Base-by-base conservation (phyloP, 1,284 basidiomycete species). In the Malassezia psittaci region DNA sequence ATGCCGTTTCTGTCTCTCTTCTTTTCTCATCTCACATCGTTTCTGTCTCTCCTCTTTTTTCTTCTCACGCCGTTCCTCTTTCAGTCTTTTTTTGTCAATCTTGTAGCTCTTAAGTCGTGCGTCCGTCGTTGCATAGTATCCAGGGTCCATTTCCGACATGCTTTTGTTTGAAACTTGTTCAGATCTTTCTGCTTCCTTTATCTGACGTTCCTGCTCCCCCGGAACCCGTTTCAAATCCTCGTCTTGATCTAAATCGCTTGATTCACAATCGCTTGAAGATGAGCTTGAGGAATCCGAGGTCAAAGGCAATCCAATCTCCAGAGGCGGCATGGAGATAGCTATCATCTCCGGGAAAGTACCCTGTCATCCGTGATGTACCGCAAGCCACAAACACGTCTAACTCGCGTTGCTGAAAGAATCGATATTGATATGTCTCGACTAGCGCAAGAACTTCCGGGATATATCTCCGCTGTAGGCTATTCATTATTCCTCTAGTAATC, bases 371-470 rank as follows among this genome's bases (percentile, higher is more conserved):
- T 35, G 16, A 7, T 9, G 10, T 34, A 33, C 33, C 33, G 37
- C 32, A 34, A 19, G 45, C 45, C 10, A 47, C 32, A 32, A 47
- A 47, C 12, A 47, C 45, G 29, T 47, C 45, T 15, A 47, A 15
- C 2, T 15, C 7, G 10, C 45, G 29, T 12, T 33, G 32, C 29
- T 11, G 8, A 21, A 47, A 47, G 16, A 47, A 47, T 8, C 9
- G 32, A n/a, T 34, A n/a, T 21, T 35, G 45, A 24, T 47, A 47
- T 3, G 13, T 15, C n/a, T 47, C 45, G 11, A 47, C 29, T 1
- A 47, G 32, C 3, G 45, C 32, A 21, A 47, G 32, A 0, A 47
- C 45, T 9, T 47, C 45, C 12, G 45, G 32, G 5, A 35, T 35
- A 35, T 47, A 35, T 11, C 24, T n/a, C 18, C 12, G 15, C 37